Evolutionary conservation across 805 yeast genomes (phyloP).

Genomic region (Cyberlindnera sargentensis): DNA sequence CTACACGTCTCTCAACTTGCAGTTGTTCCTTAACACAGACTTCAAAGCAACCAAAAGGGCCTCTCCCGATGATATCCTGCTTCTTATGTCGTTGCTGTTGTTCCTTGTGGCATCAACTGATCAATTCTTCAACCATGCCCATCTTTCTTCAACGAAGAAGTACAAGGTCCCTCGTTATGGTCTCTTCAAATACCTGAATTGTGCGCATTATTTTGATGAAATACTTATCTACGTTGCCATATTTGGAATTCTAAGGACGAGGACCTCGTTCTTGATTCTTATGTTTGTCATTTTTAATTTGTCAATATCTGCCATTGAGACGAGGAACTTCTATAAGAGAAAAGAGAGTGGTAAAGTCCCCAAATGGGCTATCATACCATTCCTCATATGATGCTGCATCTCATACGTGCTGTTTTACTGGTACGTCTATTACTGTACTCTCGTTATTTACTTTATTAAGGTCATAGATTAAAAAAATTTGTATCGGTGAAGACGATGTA

Average conservation of each 20-base stretch:
- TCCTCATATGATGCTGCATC: slow-evolving; percentile 19
- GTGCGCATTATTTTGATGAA: slow-evolving; percentile 72
- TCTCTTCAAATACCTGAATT: slow-evolving; percentile 41
- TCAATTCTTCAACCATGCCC: slow-evolving; percentile 32
- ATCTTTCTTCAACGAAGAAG: slow-evolving; percentile 19
- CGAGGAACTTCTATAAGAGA: slow-evolving; percentile 38
- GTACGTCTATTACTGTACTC: no score
- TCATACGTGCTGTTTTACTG: no score
- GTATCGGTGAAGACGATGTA: no score
- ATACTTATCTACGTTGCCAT: slow-evolving; percentile 42
- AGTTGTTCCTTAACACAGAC: slow-evolving; percentile 25
- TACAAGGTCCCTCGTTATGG: slow-evolving; percentile 47
- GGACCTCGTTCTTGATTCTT: slow-evolving; percentile 14
- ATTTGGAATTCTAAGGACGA: slow-evolving; percentile 13
- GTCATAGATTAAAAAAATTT: no score
- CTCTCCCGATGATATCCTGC: slow-evolving; percentile 2
- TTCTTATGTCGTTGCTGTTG: slow-evolving; percentile 11
- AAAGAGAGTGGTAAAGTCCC: slow-evolving; percentile 17
- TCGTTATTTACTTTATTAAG: no score
- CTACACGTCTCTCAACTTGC: slow-evolving; percentile 42
- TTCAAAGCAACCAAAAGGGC: slow-evolving; percentile 7
- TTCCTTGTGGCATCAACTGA: slow-evolving; percentile 30
- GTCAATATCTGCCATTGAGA: slow-evolving; percentile 48
- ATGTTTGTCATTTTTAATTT: slow-evolving; percentile 38
- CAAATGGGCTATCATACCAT: slow-evolving; percentile 33